Evolutionary conservation across 1,284 basidiomycete genomes (phyloP), one percentile per base, ranked within the genome.

Genomic region (Ustilago crameri): DNA sequence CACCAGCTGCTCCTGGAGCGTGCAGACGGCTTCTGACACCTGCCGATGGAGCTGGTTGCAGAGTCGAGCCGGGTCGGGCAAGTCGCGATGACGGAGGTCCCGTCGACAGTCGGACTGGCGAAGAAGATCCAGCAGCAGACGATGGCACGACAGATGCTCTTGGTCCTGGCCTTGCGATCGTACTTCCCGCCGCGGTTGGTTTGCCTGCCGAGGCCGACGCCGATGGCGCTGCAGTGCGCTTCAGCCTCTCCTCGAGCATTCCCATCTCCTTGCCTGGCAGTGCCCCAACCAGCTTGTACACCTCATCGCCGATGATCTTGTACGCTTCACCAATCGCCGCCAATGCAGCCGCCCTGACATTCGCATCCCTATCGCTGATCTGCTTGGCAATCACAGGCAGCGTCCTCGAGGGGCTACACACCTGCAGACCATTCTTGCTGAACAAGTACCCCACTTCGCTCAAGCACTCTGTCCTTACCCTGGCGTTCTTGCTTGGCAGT

Each of bases 351-450:
- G 91, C 93, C 14, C 94, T 88, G 30, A 94, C 93, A 55, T 87
- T 86, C 0, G 92, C 88, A 83, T 96, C 93, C 81, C 93, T 92
- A 82, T 96, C 94, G 24, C 91, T 89, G 64, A 96, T 91, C 86
- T 91, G 89, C 2, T 89, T 87, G 8, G 91, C 93, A 51, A 96
- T 87, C 24, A 87, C 80, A 0, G 92, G 91, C 79, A 95, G 90
- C 3, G 92, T 90, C 79, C 92, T 93, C 45, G 79, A 71, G 52
- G 90, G 82, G 34, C 81, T 91, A 74, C 91, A 93, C 30, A 91
- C 90, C 54, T 88, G 88, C 80, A 93, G 88, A 12, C 94, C 94
- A 37, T 91, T 93, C 55, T 90, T 90, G 79, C 91, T 91, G 67
- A 95, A 85, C 37, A 96, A 85, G 49, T 86, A 86, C 5, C 88